These are phyloP conservation scores for Ambispora gerdemannii DNA, from an alignment of 192 early-diverging fungal genomes.

Conservation along the genomic window DNA sequence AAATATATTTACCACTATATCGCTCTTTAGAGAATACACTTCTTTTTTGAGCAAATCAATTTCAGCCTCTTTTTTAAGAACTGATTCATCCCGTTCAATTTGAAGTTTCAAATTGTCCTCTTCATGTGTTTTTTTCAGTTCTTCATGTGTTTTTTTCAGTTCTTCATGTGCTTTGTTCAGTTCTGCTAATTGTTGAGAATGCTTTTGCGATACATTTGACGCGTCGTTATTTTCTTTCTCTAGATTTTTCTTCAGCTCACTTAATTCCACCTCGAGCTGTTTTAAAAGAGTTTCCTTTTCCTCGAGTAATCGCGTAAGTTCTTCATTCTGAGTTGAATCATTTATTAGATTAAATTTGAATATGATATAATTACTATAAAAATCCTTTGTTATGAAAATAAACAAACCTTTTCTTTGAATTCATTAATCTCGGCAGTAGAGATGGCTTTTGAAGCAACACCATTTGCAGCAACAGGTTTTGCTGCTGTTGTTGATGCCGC, in stretches of 20 bases:
- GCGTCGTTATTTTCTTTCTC: neutral
- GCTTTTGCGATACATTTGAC: neutral
- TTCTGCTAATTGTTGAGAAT: slow-evolving; percentile 9
- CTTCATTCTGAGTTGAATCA: slow-evolving; percentile 18
- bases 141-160: slow-evolving; percentile 27
- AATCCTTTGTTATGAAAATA: neutral
- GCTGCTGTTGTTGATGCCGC: neutral
- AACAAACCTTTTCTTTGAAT: slow-evolving; percentile 29
- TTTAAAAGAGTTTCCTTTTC: slow-evolving; percentile 26
- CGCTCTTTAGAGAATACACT: neutral
- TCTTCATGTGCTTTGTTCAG: slow-evolving; percentile 24
- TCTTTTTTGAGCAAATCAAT: slow-evolving; percentile 7
- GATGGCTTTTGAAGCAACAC: neutral
- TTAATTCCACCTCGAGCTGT: slow-evolving; percentile 11
- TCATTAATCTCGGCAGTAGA: slow-evolving; percentile 9
- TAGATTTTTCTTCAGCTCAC: slow-evolving; percentile 5
- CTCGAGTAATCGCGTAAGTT: slow-evolving; percentile 12
- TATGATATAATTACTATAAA: neutral
- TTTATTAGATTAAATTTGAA: neutral
- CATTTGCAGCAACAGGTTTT: neutral
- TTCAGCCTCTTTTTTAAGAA: slow-evolving; percentile 13
- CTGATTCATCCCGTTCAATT: slow-evolving; percentile 15
- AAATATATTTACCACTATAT: neutral
- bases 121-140: slow-evolving; percentile 27
- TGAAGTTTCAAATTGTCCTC: slow-evolving; percentile 17